A percentile compares a stretch with the other conserved stretches of the same genome.
phyloP scores from a whole-genome alignment of 371 early-diverging fungal genomes.

The Rhizomucor miehei region DNA sequence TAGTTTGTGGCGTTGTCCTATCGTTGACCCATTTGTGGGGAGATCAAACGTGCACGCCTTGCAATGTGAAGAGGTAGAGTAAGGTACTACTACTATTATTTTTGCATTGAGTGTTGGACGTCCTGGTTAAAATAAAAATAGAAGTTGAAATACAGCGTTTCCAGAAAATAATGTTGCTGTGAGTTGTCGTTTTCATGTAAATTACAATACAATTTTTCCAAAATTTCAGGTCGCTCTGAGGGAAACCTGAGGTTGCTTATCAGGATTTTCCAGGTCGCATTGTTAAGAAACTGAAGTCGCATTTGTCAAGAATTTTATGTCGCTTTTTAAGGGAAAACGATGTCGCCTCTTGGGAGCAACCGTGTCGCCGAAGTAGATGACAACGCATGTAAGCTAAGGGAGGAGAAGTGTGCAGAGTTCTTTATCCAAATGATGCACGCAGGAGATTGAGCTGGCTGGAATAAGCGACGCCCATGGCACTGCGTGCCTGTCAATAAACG shows the following conservation, averaged over 20 bases:
- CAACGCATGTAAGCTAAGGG: constrained; percentile 1
- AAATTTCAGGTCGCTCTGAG: constrained; percentile 1
- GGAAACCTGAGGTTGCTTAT: constrained; percentile 1
- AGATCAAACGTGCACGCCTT: no score
- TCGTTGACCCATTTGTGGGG: no score
- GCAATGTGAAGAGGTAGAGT: no score
- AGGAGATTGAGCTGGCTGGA: constrained; percentile 1
- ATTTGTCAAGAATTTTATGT: constrained; percentile 2
- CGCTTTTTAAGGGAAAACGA: not conserved
- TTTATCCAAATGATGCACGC: constrained; percentile 1
- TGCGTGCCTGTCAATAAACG: constrained; percentile 1
- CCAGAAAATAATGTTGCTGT: no score
- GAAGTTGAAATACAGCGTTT: no score
- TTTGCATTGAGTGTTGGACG: no score
- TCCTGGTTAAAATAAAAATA: no score
- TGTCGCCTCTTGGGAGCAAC: not conserved
- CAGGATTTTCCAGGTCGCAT: constrained; percentile 1
- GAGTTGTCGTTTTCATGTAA: no score
- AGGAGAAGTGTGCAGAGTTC: not conserved
- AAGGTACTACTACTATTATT: no score
- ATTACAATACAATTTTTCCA: constrained; percentile 1
- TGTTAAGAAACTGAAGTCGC: constrained; percentile 4
- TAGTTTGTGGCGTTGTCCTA: no score
- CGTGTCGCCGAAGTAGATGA: constrained; percentile 1
- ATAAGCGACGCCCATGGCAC: not conserved